Evolutionary conservation across 306 rosid genomes (phyloP).

Genomic region (Myrica gale): DNA sequence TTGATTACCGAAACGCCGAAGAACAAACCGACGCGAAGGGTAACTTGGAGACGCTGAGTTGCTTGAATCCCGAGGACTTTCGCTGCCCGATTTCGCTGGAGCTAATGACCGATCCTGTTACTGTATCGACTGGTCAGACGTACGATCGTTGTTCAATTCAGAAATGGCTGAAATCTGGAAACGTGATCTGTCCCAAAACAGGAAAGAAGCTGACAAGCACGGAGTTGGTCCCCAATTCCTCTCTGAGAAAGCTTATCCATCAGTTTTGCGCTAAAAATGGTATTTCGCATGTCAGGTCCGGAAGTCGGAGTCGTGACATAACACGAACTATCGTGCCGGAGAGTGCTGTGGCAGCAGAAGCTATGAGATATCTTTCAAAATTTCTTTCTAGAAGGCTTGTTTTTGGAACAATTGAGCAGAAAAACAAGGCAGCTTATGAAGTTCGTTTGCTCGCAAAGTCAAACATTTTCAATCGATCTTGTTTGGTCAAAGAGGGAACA

Average conservation of each 20-base stretch:
- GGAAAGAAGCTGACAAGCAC: slow-evolving; percentile 57
- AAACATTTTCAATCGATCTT: slow-evolving; percentile 60
- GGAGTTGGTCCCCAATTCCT: slow-evolving; percentile 60
- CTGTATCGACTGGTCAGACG: slow-evolving; percentile 85
- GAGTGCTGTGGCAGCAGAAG: slow-evolving; percentile 46
- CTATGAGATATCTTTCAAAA: slow-evolving; percentile 54
- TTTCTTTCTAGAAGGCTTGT: slow-evolving; percentile 49
- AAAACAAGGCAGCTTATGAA: slow-evolving; percentile 69
- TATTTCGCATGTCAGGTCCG: slow-evolving; percentile 18
- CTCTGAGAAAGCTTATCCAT: slow-evolving; percentile 51
- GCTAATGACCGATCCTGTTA: slow-evolving; percentile 80
- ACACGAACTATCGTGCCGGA: slow-evolving; percentile 35
- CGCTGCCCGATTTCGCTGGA: slow-evolving; percentile 85
- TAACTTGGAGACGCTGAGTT: slow-evolving; percentile 33
- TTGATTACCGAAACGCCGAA: slow-evolving; percentile 25
- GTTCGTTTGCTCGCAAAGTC: slow-evolving; percentile 64
- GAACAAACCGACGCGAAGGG: slow-evolving; percentile 28
- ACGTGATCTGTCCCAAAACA: slow-evolving; percentile 71
- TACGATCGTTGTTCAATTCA: slow-evolving; percentile 73
- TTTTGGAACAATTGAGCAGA: slow-evolving; percentile 51
- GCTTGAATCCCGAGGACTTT: slow-evolving; percentile 62
- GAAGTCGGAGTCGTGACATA: slow-evolving; percentile 34
- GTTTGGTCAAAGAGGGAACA: slow-evolving; percentile 59
- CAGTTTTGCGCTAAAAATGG: slow-evolving; percentile 49
- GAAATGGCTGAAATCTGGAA: slow-evolving; percentile 77